Evolutionary conservation across 2,329 filamentous ascomycete species (phyloP).

Genomic region (Ilyonectria sp.): DNA sequence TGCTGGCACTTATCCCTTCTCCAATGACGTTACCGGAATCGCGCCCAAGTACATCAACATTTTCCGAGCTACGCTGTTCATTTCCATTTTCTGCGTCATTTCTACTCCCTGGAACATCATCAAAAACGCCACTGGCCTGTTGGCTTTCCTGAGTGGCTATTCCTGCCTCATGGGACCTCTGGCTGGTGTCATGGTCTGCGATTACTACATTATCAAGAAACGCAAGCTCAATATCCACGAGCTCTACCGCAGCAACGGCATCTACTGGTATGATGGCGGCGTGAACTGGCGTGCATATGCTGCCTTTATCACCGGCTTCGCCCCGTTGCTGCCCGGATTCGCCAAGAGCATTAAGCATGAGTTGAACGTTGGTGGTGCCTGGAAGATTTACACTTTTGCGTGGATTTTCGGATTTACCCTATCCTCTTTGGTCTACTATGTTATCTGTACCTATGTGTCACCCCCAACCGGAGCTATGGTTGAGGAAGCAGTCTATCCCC

Average conservation of each 20-base stretch:
- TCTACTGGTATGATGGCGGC: background rate
- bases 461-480: constrained; percentile 6
- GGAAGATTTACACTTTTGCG: constrained; percentile 14
- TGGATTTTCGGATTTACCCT: constrained; percentile 15
- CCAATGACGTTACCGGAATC: constrained; percentile 14
- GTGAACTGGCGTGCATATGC: constrained; percentile 7
- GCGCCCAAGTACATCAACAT: constrained; percentile 18
- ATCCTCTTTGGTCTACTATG: constrained; percentile 12
- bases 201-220: constrained; percentile 22
- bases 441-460: constrained; percentile 19
- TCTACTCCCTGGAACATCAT: constrained; percentile 23
- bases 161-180: constrained; percentile 13
- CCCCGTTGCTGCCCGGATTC: background rate
- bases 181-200: constrained; percentile 14
- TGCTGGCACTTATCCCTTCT: constrained; percentile 4
- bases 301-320: background rate
- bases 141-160: constrained; percentile 24
- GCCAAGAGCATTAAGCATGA: constrained; percentile 3
- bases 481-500: constrained; percentile 12
- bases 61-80: constrained; percentile 3
- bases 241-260: constrained; percentile 10
- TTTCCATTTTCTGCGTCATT: constrained; percentile 13
- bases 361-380: constrained; percentile 5
- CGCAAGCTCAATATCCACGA: constrained; percentile 15
- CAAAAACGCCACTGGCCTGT: constrained; percentile 1